Evolutionary conservation across 2,329 filamentous ascomycete species (phyloP).

Genomic region (Bipolaris cookei): DNA sequence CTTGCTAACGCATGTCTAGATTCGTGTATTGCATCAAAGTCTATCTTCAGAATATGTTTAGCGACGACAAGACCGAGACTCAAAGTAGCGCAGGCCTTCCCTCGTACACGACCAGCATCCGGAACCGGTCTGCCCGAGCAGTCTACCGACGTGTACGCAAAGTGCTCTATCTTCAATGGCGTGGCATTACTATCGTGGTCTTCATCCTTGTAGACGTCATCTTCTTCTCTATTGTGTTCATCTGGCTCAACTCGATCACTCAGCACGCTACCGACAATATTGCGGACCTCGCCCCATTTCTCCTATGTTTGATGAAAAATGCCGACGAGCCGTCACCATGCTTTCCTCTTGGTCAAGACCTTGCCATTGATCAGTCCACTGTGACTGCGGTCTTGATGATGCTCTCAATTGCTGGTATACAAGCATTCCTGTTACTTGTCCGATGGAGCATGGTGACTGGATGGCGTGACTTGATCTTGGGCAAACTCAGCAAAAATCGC

Average conservation of each 20-base stretch:
- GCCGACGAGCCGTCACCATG: conserved; percentile 71
- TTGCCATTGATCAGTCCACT: conserved; percentile 77
- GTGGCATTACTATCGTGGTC: conserved; percentile 86
- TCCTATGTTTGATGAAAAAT: conserved; percentile 69
- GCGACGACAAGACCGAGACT: conserved; percentile 72
- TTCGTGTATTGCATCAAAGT: conserved; percentile 89
- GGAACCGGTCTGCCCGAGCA: conserved; percentile 81
- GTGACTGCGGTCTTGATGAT: conserved; percentile 83
- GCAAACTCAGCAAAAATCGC: conserved; percentile 61
- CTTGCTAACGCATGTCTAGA: conserved; percentile 33
- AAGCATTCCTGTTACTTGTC: conserved; percentile 80
- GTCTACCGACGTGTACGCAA: conserved; percentile 86
- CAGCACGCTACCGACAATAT: conserved; percentile 62
- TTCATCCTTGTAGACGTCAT: conserved; percentile 91
- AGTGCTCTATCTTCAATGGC: conserved; percentile 91
- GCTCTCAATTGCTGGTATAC: conserved; percentile 81
- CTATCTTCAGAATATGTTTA: conserved; percentile 79
- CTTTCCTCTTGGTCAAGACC: conserved; percentile 61
- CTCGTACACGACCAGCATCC: conserved; percentile 71
- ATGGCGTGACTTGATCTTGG: conserved; percentile 72
- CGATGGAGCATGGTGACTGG: conserved; percentile 84
- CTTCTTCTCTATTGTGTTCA: conserved; percentile 91
- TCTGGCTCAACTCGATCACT: conserved; percentile 74
- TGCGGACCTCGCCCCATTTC: conserved; percentile 67
- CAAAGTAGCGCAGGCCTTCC: conserved; percentile 71